Evolutionary conservation across 768 basidiomycete species (phyloP), one percentile per base, ranked within the genome.

Genomic region (Amanita rimosa): DNA sequence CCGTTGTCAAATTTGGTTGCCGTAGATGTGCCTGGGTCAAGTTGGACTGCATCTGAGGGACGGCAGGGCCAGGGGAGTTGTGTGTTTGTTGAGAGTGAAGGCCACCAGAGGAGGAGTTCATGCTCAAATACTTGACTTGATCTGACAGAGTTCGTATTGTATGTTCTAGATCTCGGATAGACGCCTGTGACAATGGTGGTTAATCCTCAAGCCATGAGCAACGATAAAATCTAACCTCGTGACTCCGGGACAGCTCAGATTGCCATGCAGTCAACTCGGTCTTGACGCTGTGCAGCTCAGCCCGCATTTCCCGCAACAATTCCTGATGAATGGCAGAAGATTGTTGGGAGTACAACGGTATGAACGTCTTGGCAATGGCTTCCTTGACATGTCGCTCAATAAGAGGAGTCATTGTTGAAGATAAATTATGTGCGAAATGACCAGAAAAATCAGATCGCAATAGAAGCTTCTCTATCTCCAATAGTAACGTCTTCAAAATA

Each of bases 331-430:
- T 78, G 6, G 70, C 66, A 8, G 76, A 72, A n/a, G 85, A 75
- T 57, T 85, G 82, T 54, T 84, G 81, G 33, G 81, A 75, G 62
- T 85, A 85, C 26, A 83, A 73, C 2, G 89, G 89, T 33, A 90
- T 68, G 57, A 93, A 76, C 0, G 73, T 78, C 65, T 85, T 81
- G 10, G 72, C 70, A 55, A 92, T 74, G 13, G 81, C 71, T 17
- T 89, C 87, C 67, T 87, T 89, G 60, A 93, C 78, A 56, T 89
- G 83, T 52, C 81, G 73, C 59, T 90, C 86, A 54, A 93, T 78
- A 36, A 83, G 62, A 10, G 89, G 90, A 3, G 81, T 81, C 53
- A 92, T 65, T 41, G 78, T 79, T 7, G 78, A 69, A 9, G 85
- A 78, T 50, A 93, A 71, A 16, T 84, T 76, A 52, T 80, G 80